Base-by-base conservation (phyloP, 1,139 yeast species). In the Geotrichum restrictum region DNA sequence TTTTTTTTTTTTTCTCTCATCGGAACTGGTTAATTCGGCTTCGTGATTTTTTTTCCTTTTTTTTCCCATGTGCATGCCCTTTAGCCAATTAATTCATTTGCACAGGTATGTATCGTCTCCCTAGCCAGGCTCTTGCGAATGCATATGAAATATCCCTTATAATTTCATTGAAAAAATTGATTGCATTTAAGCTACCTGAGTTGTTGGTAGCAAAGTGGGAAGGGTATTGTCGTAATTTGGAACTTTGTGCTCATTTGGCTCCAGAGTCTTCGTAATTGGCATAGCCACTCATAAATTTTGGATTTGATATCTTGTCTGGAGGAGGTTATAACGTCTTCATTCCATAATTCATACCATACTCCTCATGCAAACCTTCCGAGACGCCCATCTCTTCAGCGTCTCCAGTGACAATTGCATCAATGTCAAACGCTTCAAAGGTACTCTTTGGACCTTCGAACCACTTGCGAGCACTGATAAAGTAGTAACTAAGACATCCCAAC, bases 391-490 rank as follows among this genome's bases (percentile, higher is more conserved):
- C 42, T 7, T 39, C 42, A 4, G 42, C 42, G 16, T 39, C 42
- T 18, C 42, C 29, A 21, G 42, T 11, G 16, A 39, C 60, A 36
- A 39, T 39, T 10, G 42, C 42, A 11, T 58, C 62, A 32, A 62
- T 51, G 39, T 58, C 43, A 13, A 16, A 31, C 3, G 59, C 62
- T 40, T 74, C 79, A 61, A 80, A 65, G 59, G 81, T 81, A 57
- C 77, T 72, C 64, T 72, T 77, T 29, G 87, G 88, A n/a, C 88
- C 88, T 29, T 67, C 66, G 68, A 81, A 82, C 78, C 83, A 76
- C 60, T 78, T 80, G 57, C 75, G 78, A 21, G 85, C 87, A 59
- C 75, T 77, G n/a, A 76, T 67, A 45, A 65, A 65, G 62, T 70
- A 82, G 77, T 82, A 82, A 1, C 74, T 60, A 32, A 74, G 62